phyloP scores from a whole-genome alignment of 768 basidiomycete genomes.

The Lactarius sanguifluus region DNA sequence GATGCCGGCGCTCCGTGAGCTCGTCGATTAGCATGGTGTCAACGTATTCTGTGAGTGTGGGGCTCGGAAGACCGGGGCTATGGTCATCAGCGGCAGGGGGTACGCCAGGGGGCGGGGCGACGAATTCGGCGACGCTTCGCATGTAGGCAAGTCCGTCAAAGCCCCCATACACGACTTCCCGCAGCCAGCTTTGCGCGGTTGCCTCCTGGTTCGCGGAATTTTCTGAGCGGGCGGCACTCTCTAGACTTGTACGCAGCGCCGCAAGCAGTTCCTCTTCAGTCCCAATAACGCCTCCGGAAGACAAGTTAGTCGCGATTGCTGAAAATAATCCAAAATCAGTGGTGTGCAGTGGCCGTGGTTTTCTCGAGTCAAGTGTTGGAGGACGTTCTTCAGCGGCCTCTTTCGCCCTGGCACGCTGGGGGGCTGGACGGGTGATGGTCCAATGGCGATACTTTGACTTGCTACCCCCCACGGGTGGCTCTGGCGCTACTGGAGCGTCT shows the following conservation, averaged over 20 bases:
- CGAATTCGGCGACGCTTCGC: conserved; percentile 74
- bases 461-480: conserved; percentile 9
- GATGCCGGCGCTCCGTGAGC: conserved; percentile 26
- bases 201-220: conserved; percentile 35
- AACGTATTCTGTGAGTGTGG: conserved; percentile 17
- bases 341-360: conserved; percentile 52
- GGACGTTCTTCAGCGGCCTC: conserved; percentile 48
- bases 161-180: conserved; percentile 79
- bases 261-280: conserved; percentile 36
- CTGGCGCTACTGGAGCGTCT: conserved; percentile 28
- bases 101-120: conserved; percentile 37
- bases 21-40: conserved; percentile 21
- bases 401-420: conserved; percentile 48
- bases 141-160: conserved; percentile 74
- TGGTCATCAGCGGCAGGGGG: neutral
- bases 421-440: conserved; percentile 54
- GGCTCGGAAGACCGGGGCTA: neutral
- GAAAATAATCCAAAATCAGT: conserved; percentile 66
- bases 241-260: conserved; percentile 30
- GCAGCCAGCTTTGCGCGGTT: conserved; percentile 64
- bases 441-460: conserved; percentile 54
- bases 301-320: conserved; percentile 38
- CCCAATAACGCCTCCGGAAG: conserved; percentile 31
- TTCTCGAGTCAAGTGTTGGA: conserved; percentile 45
- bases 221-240: conserved; percentile 17